A percentile compares a stretch with the other conserved stretches of the same genome.
Evolutionary conservation across 805 yeast genomes (phyloP).

Genomic region (Monosporozyma unispora): DNA sequence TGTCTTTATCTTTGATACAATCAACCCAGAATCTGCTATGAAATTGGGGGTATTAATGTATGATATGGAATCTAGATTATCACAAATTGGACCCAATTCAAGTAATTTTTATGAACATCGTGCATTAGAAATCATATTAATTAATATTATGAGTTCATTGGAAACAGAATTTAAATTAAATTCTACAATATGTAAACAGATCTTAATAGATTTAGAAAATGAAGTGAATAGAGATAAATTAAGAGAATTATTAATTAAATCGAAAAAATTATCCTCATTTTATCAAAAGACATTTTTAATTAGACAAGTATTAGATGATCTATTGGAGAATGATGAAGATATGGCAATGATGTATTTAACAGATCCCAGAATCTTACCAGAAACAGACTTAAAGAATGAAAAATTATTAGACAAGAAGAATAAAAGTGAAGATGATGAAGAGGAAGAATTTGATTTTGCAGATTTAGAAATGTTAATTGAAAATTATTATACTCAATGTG

Average conservation of each 20-base stretch:
- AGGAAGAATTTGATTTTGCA: constrained; percentile 37
- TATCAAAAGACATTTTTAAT: constrained; percentile 70
- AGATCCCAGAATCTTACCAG: constrained; percentile 16
- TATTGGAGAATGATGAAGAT: constrained; percentile 82
- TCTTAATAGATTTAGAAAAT: constrained; percentile 64
- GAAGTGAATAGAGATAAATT: constrained; percentile 70
- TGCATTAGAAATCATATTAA: constrained; percentile 73
- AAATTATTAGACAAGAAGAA: not conserved
- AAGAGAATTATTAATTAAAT: constrained; percentile 61
- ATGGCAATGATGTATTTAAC: constrained; percentile 70
- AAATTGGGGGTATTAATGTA: constrained; percentile 71
- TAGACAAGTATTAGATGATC: constrained; percentile 72
- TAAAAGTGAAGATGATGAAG: not conserved
- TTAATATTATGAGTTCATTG: constrained; percentile 69
- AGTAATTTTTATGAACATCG: constrained; percentile 54
- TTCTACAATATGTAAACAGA: constrained; percentile 47
- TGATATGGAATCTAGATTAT: constrained; percentile 68
- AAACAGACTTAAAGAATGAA: not conserved
- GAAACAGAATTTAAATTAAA: constrained; percentile 68
- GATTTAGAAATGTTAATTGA: constrained; percentile 84
- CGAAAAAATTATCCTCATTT: constrained; percentile 62
- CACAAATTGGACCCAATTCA: constrained; percentile 10
- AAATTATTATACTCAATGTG: constrained; percentile 83
- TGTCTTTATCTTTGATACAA: constrained; percentile 74
- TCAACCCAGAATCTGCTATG: constrained; percentile 46